A percentile compares a stretch with the other conserved stretches of the same genome.
Conservation (phyloP, 768 basidiomycete genomes). For the Daedaleopsis sinensis region DNA sequence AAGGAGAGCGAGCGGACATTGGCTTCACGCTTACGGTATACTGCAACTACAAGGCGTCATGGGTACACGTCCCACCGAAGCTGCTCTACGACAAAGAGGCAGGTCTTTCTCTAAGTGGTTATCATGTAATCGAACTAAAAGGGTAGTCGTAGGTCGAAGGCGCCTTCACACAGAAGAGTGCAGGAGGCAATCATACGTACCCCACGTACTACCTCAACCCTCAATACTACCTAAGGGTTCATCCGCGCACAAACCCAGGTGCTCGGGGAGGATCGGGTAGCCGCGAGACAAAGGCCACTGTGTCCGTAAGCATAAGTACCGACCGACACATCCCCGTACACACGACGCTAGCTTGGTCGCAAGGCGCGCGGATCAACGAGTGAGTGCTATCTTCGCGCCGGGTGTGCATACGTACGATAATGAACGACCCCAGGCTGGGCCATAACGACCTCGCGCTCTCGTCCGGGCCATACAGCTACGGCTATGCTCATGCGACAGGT, state of each 20-base stretch:
- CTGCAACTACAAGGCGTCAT: conserved; percentile 39
- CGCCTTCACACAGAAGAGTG: conserved; percentile 64
- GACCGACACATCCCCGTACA: conserved; percentile 74
- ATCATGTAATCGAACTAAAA: neutral
- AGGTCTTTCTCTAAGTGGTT: neutral
- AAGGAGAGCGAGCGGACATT: conserved; percentile 60
- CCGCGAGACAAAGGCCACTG: conserved; percentile 38
- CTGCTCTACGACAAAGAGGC: conserved; percentile 33
- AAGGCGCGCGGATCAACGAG: conserved; percentile 76
- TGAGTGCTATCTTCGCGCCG: conserved; percentile 44
- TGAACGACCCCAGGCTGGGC: conserved; percentile 42
- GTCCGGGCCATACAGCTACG: conserved; percentile 84
- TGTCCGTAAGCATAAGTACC: conserved; percentile 53
- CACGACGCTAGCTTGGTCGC: conserved; percentile 71
- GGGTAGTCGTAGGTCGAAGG: conserved; percentile 54
- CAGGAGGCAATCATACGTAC: conserved; percentile 82
- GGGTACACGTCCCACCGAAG: conserved; percentile 17
- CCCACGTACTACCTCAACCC: conserved; percentile 91
- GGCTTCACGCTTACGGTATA: conserved; percentile 73
- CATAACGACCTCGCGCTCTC: conserved; percentile 72
- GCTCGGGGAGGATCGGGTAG: neutral
- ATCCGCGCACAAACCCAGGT: conserved; percentile 31
- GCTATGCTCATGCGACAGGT: conserved; percentile 58
- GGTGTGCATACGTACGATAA: neutral
- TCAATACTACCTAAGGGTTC: conserved; percentile 74